Percentiles rank a stretch among this genome's conserved stretches.
phyloP scores from a whole-genome alignment of 305 asterid genomes.

The Solanum hybrid region DNA sequence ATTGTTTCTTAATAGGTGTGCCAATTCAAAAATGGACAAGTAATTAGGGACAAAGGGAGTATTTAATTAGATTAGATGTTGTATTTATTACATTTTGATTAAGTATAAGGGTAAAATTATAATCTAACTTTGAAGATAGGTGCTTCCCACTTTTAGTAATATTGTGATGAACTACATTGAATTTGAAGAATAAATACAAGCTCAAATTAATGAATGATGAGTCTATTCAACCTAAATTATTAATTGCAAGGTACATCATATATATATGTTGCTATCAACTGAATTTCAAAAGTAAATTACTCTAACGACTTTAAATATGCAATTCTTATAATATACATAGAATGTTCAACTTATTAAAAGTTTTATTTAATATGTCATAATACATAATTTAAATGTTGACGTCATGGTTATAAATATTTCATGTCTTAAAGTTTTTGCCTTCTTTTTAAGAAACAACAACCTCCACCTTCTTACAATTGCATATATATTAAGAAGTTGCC shows the following conservation, averaged over 20 bases:
- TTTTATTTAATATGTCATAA: not conserved
- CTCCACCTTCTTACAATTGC: not conserved
- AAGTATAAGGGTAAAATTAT: too few relatives aligned
- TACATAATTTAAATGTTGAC: not conserved
- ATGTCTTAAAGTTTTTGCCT: not conserved
- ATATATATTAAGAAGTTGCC: not conserved
- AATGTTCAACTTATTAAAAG: too few relatives aligned
- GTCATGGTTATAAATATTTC: not conserved
- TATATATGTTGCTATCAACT: not conserved
- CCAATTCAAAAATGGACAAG: too few relatives aligned
- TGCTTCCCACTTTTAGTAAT: not conserved
- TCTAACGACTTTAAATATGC: not conserved
- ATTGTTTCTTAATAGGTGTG: too few relatives aligned
- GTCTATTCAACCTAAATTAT: not conserved
- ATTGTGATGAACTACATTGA: not conserved
- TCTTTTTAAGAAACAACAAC: not conserved
- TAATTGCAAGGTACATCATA: not conserved
- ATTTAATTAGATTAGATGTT: too few relatives aligned
- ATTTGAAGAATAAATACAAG: too few relatives aligned
- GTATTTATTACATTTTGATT: too few relatives aligned
- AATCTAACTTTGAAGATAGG: too few relatives aligned
- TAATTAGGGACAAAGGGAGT: too few relatives aligned
- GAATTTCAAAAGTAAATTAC: too few relatives aligned
- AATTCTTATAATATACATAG: not conserved
- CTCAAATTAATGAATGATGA: not conserved